Conservation (phyloP, 2,329 filamentous ascomycete species). For the Fusarium phyllophilum region DNA sequence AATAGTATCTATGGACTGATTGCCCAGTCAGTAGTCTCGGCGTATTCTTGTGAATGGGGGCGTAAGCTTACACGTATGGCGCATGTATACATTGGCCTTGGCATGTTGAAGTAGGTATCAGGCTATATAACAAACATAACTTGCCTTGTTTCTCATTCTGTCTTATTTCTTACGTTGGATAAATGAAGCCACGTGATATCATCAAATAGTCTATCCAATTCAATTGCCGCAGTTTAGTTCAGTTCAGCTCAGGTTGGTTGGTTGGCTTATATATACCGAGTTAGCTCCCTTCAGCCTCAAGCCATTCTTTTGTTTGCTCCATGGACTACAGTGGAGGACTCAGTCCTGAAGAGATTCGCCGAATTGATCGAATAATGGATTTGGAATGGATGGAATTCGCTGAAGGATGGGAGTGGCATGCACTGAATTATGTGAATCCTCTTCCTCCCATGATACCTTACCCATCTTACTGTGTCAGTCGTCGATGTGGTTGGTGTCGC, state of each 20-base stretch:
- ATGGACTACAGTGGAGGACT: constrained; percentile 13
- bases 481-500: constrained; percentile 28
- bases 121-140: background rate
- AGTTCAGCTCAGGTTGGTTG: background rate
- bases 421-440: background rate
- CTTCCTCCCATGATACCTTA: constrained; percentile 6
- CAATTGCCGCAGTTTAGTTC: background rate
- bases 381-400: constrained; percentile 18
- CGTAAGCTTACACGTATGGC: background rate
- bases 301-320: background rate
- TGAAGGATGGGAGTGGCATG: constrained; percentile 19
- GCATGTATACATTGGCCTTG: background rate
- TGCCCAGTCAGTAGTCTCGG: background rate
- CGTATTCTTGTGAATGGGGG: background rate
- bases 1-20: background rate
- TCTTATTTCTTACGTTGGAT: constrained; percentile 6
- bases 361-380: constrained; percentile 15
- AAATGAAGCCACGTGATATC: constrained; percentile 12
- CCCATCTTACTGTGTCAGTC: constrained; percentile 25
- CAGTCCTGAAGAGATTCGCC: constrained; percentile 1
- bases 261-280: background rate
- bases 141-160: background rate
- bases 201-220: background rate
- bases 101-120: background rate
- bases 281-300: background rate